phyloP scores from a whole-genome alignment of 2,329 filamentous ascomycete species.

The Monosporascus sp. region DNA sequence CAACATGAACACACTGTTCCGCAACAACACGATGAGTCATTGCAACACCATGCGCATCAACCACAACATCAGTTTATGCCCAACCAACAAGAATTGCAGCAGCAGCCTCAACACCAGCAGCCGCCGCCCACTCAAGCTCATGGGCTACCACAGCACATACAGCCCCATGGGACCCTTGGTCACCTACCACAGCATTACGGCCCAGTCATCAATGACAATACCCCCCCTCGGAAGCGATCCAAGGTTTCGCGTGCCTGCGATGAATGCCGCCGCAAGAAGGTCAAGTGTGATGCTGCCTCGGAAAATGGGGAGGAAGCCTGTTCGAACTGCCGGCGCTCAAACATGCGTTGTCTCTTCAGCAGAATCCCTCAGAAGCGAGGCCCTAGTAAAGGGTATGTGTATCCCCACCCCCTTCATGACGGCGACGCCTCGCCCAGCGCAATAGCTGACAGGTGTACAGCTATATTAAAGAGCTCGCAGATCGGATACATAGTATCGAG shows the following conservation, averaged over 20 bases:
- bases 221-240: slow-evolving; percentile 68
- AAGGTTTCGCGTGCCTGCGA: slow-evolving; percentile 88
- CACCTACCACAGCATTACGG: slow-evolving; percentile 35
- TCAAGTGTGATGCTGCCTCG: slow-evolving; percentile 77
- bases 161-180: slow-evolving; percentile 14
- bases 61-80: slow-evolving; percentile 4
- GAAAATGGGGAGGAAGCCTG: slow-evolving; percentile 71
- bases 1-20: slow-evolving; percentile 3
- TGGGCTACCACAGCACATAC: slow-evolving; percentile 26
- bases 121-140: slow-evolving; percentile 10
- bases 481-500: slow-evolving; percentile 77
- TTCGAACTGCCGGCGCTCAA: slow-evolving; percentile 72
- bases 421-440: background rate
- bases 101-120: slow-evolving; percentile 24
- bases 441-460: background rate
- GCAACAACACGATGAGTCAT: slow-evolving; percentile 1
- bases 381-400: slow-evolving; percentile 66
- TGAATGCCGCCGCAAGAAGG: slow-evolving; percentile 83
- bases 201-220: slow-evolving; percentile 44
- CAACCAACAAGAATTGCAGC: slow-evolving; percentile 9
- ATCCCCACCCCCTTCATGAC: too few relatives aligned
- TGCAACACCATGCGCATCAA: slow-evolving; percentile 3
- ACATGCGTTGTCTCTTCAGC: slow-evolving; percentile 77
- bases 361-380: slow-evolving; percentile 83
- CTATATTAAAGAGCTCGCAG: slow-evolving; percentile 90